Base-by-base conservation (phyloP, 176 grass and related monocot genomes). In the Oryza punctata region DNA sequence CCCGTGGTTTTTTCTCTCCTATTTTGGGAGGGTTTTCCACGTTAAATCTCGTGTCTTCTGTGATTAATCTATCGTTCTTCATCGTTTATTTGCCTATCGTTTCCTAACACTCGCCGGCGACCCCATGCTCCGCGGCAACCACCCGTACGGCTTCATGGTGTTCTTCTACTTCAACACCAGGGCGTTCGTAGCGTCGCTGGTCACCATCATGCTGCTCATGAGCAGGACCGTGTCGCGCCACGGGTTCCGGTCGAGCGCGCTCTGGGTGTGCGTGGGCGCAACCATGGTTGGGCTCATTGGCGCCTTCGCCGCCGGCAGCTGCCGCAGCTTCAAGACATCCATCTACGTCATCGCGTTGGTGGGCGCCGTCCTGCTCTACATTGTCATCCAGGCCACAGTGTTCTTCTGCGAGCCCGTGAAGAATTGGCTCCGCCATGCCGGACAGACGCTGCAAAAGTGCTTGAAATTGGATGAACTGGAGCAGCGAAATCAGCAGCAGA, bases 151-250 rank as follows among this genome's bases (percentile, higher is more conserved):
- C 32, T 89, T 89, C 82, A 80, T 81, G 82, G 63, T 37, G 11
- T 81, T 89, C 87, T 89, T 89, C 87, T 85, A 89, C 82, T 76
- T 73, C 87, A 89, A 89, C 77, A 89, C 87, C 30, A 85, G 70
- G 28, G 82, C 87, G 23, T 89, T 89, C 64, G 77, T 89, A 49
- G 70, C 82, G 50, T 89, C 82, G 8, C 82, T 89, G 28, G 50
- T 89, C 5, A 52, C 84, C 16, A 63, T 85, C 82, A 84, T 85
- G 70, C 82, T 89, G 12, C 87, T 89, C 49, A 89, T 89, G 82
- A 89, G 82, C 82, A 63, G 26, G 24, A 81, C 87, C 16, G 87
- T 85, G 40, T 64, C 77, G 29, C 24, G 72, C n/a, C 87, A 89
- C 24, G 82, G 82, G 12, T 14, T 89, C 40, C 71, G 26, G 29